A percentile compares a stretch with the other conserved stretches of the same genome.
These are phyloP conservation scores for Geranomyces variabilis DNA, from an alignment of 192 early-diverging fungal species.

Conservation along the genomic window DNA sequence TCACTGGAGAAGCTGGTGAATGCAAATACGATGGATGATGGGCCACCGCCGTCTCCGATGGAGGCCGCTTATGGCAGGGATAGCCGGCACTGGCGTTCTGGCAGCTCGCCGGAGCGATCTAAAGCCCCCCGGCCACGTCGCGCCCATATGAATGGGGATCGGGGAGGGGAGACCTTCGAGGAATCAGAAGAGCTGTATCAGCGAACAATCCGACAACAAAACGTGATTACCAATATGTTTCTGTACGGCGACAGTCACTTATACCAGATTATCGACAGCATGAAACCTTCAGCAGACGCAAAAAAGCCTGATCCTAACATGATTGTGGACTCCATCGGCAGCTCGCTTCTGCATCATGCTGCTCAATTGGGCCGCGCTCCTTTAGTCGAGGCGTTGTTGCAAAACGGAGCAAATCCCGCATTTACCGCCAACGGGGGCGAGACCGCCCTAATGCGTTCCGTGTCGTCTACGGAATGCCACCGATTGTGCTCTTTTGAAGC, in stretches of 20 bases:
- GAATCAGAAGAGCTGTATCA: no score
- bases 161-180: no score
- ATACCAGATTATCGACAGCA: slow-evolving; percentile 13
- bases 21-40: neutral
- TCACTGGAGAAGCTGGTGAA: neutral
- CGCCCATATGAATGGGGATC: no score
- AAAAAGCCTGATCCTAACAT: slow-evolving; percentile 27
- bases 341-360: slow-evolving; percentile 27
- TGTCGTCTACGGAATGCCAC: slow-evolving; percentile 78
- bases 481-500: slow-evolving; percentile 76
- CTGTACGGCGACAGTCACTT: slow-evolving; percentile 12
- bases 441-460: slow-evolving; percentile 84
- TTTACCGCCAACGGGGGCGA: slow-evolving; percentile 60
- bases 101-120: no score
- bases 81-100: no score
- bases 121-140: no score
- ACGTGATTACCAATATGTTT: slow-evolving; percentile 23
- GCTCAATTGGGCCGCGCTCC: slow-evolving; percentile 11
- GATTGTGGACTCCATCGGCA: slow-evolving; percentile 23
- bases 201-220: slow-evolving; percentile 12
- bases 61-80: no score
- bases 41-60: no score
- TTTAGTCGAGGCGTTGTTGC: slow-evolving; percentile 18
- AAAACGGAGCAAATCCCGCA: slow-evolving; percentile 12
- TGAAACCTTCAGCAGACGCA: neutral